A percentile compares a stretch with the other conserved stretches of the same genome.
Evolutionary conservation across 2,329 filamentous ascomycete genomes (phyloP).

Genomic region (Cladosporium sp.): DNA sequence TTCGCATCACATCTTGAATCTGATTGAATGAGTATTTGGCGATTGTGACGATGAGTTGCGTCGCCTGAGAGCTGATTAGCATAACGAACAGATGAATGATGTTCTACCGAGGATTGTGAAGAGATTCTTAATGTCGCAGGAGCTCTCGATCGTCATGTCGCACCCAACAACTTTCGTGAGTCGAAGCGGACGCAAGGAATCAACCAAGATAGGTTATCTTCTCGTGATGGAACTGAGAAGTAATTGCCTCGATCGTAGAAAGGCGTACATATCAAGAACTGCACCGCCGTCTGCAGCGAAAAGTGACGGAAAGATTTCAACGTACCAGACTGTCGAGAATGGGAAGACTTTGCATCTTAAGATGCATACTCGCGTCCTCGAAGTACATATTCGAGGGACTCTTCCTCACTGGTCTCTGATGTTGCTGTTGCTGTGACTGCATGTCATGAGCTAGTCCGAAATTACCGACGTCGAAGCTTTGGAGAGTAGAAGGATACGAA

Average conservation of each 20-base stretch:
- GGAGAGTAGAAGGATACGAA: conserved; percentile 3
- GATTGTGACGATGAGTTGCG: conserved; percentile 55
- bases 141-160: neutral
- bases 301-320: neutral
- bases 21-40: conserved; percentile 55
- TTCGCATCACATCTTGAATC: conserved; percentile 53
- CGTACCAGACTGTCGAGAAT: conserved; percentile 59
- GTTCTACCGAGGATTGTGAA: neutral
- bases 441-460: conserved; percentile 5
- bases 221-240: too few species aligned
- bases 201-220: neutral
- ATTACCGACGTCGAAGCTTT: neutral
- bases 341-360: conserved; percentile 57
- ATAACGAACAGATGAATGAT: too few species aligned
- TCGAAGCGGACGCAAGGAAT: neutral
- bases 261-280: too few species aligned
- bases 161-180: neutral
- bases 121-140: too few species aligned
- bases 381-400: conserved; percentile 24
- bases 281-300: neutral
- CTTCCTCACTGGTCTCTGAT: conserved; percentile 1
- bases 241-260: too few species aligned
- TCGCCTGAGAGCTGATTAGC: conserved; percentile 41
- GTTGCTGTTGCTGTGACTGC: conserved; percentile 8
- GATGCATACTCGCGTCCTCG: conserved; percentile 41